These are phyloP conservation scores for Thalassiosira hispida DNA, from an alignment of 352 stramenopile species.

Conservation along the genomic window DNA sequence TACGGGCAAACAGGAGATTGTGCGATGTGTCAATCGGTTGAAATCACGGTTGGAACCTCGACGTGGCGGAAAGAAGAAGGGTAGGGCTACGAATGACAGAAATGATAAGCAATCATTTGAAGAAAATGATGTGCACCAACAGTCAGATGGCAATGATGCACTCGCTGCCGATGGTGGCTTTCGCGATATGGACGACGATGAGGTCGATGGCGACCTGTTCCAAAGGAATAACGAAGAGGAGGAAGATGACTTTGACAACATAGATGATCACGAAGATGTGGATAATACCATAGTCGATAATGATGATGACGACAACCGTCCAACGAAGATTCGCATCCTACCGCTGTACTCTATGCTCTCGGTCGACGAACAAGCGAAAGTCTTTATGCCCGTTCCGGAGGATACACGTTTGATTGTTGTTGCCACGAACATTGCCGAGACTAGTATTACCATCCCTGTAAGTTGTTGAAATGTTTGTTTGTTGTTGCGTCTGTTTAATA, in stretches of 20 bases:
- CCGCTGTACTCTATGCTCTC: constrained; percentile 97
- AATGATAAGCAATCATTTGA: constrained; percentile 10
- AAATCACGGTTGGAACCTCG: constrained; percentile 48
- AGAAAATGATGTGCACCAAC: constrained; percentile 22
- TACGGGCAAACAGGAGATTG: constrained; percentile 95
- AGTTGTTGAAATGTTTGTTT: constrained; percentile 16
- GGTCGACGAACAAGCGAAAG: constrained; percentile 93
- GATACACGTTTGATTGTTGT: constrained; percentile 92
- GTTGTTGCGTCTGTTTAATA: no score
- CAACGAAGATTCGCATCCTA: constrained; percentile 89
- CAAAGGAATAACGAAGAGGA: constrained; percentile 82
- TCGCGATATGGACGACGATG: constrained; percentile 86
- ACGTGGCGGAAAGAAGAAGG: constrained; percentile 10
- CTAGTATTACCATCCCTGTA: constrained; percentile 84
- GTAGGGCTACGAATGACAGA: no score
- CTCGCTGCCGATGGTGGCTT: constrained; percentile 32
- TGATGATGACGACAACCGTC: constrained; percentile 59
- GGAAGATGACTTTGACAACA: constrained; percentile 78
- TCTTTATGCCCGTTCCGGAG: constrained; percentile 89
- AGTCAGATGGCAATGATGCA: constrained; percentile 15
- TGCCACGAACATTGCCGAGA: constrained; percentile 98
- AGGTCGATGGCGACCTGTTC: constrained; percentile 83
- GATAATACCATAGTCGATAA: constrained; percentile 11
- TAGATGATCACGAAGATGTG: constrained; percentile 61
- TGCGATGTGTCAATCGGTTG: constrained; percentile 81